A percentile compares a stretch with the other conserved stretches of the same genome.
Evolutionary conservation across 495 filamentous ascomycete species (phyloP).

Genomic region (Sporormia fimetaria): DNA sequence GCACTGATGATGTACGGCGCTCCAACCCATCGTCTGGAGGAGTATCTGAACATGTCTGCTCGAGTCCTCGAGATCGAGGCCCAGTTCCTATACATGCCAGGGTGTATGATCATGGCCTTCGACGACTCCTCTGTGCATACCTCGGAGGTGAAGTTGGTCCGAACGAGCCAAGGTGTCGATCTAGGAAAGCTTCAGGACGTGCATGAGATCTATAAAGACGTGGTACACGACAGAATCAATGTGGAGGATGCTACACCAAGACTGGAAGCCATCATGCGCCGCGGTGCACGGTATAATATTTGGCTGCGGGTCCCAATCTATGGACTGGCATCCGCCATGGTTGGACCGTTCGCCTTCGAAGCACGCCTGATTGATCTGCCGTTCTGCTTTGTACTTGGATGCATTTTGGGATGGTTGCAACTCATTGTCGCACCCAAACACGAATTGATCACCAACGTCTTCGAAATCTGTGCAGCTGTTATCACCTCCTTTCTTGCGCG

Average conservation of each 20-base stretch:
- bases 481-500: constrained; percentile 82
- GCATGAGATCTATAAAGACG: constrained; percentile 86
- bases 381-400: constrained; percentile 73
- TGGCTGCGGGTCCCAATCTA: constrained; percentile 75
- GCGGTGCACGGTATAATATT: constrained; percentile 50
- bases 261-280: constrained; percentile 54
- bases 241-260: constrained; percentile 70
- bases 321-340: constrained; percentile 65
- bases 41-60: constrained; percentile 85
- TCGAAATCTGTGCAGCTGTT: constrained; percentile 79
- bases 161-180: constrained; percentile 65
- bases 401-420: constrained; percentile 69
- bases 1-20: constrained; percentile 58
- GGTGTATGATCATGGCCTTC: constrained; percentile 93
- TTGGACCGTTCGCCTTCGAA: constrained; percentile 84
- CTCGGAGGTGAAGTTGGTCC: constrained; percentile 82
- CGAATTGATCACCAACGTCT: constrained; percentile 76
- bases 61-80: constrained; percentile 81
- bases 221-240: constrained; percentile 76
- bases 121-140: constrained; percentile 84
- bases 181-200: constrained; percentile 73
- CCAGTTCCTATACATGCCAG: constrained; percentile 85
- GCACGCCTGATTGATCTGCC: constrained; percentile 82
- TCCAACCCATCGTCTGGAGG: constrained; percentile 43
- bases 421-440: constrained; percentile 68